Evolutionary conservation across 2,329 filamentous ascomycete genomes (phyloP).

Genomic region (Dothiorella sarmentorum): DNA sequence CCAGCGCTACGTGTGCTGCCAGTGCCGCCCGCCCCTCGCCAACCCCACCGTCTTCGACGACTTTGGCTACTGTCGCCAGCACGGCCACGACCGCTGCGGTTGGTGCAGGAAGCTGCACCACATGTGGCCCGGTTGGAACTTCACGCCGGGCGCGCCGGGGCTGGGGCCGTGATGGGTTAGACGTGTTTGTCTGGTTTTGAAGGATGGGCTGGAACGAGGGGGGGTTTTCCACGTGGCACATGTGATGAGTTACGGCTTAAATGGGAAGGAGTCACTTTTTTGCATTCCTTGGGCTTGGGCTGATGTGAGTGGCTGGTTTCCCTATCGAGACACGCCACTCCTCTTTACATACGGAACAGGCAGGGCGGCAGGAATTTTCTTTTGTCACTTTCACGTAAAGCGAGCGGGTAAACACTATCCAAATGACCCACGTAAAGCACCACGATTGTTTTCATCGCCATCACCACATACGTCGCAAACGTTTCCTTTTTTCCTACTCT

Average conservation of each 20-base stretch:
- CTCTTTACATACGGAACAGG: background rate
- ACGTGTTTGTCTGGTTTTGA: background rate
- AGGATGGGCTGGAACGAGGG: background rate
- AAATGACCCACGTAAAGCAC: no score
- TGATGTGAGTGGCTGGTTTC: background rate
- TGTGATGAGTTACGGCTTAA: background rate
- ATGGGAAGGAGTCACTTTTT: background rate
- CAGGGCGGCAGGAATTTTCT: no score
- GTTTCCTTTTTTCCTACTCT: no score
- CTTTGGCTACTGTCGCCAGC: background rate
- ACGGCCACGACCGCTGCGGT: background rate
- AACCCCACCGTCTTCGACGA: constrained; percentile 3
- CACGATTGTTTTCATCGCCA: no score
- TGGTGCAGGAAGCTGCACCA: background rate
- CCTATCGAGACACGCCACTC: background rate
- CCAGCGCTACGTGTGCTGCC: constrained; percentile 3
- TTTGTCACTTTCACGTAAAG: background rate
- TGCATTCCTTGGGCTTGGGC: background rate
- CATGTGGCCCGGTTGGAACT: constrained; percentile 1
- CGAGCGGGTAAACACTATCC: no score
- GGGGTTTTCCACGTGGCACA: background rate
- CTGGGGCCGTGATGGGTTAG: background rate
- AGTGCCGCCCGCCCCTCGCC: background rate
- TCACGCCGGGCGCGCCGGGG: constrained; percentile 2
- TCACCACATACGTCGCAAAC: no score